Conservation (phyloP, 2,329 filamentous ascomycete species). For the Fusarium drepaniforme region DNA sequence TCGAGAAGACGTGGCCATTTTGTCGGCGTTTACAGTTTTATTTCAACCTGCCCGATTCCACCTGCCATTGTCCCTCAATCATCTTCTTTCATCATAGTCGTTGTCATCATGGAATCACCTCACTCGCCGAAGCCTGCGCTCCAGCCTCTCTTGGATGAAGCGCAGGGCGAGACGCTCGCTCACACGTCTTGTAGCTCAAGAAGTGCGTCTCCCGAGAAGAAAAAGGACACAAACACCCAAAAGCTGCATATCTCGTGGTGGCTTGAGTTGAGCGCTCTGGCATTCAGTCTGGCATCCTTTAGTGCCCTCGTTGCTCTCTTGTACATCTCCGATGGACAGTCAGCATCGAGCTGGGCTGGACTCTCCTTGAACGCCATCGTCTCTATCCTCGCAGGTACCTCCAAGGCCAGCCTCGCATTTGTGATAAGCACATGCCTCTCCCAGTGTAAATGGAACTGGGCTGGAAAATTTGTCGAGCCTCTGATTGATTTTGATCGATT, state of each 20-base stretch:
- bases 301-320: neutral
- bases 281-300: neutral
- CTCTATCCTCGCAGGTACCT: slow-evolving; percentile 19
- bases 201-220: neutral
- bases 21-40: neutral
- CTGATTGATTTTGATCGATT: slow-evolving; percentile 30
- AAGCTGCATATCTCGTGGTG: neutral
- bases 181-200: neutral
- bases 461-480: neutral
- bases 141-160: neutral
- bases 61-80: neutral
- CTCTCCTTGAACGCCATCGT: neutral
- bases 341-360: neutral
- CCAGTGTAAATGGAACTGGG: slow-evolving; percentile 32
- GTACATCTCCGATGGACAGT: neutral
- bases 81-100: neutral
- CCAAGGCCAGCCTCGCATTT: slow-evolving; percentile 3
- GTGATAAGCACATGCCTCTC: slow-evolving; percentile 22
- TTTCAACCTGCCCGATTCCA: neutral
- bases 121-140: neutral
- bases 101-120: neutral
- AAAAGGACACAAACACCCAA: neutral
- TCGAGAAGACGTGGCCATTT: neutral
- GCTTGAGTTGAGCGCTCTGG: neutral
- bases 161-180: neutral